phyloP scores from a whole-genome alignment of 2,329 filamentous ascomycete genomes.

The Talaromyces sp. region DNA sequence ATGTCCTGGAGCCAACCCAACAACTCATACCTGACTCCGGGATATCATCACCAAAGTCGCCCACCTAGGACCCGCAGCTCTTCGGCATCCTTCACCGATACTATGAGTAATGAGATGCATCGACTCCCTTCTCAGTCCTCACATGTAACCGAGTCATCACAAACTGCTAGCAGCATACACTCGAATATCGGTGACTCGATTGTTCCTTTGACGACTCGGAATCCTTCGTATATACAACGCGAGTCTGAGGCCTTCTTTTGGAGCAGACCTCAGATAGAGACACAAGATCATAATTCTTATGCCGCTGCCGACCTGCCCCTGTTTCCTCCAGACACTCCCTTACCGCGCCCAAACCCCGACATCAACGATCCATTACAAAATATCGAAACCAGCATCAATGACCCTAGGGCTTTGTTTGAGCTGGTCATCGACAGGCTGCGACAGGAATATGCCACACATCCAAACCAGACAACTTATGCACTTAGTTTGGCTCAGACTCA shows the following conservation, averaged over 20 bases:
- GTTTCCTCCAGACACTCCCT: background rate
- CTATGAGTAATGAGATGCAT: slow-evolving; percentile 3
- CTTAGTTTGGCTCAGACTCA: background rate
- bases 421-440: background rate
- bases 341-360: background rate
- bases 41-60: background rate
- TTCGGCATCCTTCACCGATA: slow-evolving; percentile 3
- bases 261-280: background rate
- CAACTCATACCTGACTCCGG: background rate
- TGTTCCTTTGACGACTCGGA: background rate
- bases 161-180: slow-evolving; percentile 4
- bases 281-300: background rate
- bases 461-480: slow-evolving; percentile 1
- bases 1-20: background rate
- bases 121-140: slow-evolving; percentile 8
- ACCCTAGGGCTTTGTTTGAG: background rate
- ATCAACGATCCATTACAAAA: background rate
- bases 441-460: background rate
- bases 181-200: slow-evolving; percentile 10
- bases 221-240: background rate
- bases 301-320: background rate
- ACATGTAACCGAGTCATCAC: slow-evolving; percentile 6
- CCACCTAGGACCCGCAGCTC: background rate
- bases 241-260: background rate
- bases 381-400: background rate